A percentile compares a stretch with the other conserved stretches of the same genome.
phyloP scores from a whole-genome alignment of 129 eudicot genomes.

The Lonicera japonica region DNA sequence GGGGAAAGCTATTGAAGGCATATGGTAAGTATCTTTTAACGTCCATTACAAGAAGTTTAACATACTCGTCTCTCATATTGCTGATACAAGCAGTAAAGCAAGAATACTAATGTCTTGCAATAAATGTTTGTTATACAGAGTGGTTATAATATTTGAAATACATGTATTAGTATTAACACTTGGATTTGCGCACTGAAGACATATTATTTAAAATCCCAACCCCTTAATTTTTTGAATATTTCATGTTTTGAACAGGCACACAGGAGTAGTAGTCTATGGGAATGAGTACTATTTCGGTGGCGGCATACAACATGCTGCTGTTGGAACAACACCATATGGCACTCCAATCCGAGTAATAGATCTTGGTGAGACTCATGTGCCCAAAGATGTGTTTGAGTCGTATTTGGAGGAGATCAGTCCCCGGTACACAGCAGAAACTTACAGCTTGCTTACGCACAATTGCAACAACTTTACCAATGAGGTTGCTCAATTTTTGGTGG shows the following conservation, averaged over 20 bases:
- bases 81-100: too few species aligned
- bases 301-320: constrained; percentile 67
- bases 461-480: constrained; percentile 93
- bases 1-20: constrained; percentile 86
- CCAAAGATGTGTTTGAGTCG: constrained; percentile 80
- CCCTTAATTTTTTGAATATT: not conserved
- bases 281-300: constrained; percentile 85
- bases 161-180: too few species aligned
- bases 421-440: constrained; percentile 72
- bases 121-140: too few species aligned
- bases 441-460: constrained; percentile 78
- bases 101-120: too few species aligned
- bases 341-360: constrained; percentile 70
- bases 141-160: too few species aligned
- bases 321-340: constrained; percentile 74
- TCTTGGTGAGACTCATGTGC: constrained; percentile 84
- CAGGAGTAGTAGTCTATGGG: constrained; percentile 89
- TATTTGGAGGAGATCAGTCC: constrained; percentile 83
- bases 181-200: too few species aligned
- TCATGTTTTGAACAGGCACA: constrained; percentile 45
- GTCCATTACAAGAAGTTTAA: too few species aligned
- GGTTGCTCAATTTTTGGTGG: constrained; percentile 85
- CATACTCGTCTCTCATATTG: too few species aligned
- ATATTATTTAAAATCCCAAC: too few species aligned
- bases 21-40: constrained; percentile 42